Evolutionary conservation across 2,329 filamentous ascomycete genomes (phyloP), one percentile per base, ranked within the genome.

Genomic region (Tolypocladium pustulatum): DNA sequence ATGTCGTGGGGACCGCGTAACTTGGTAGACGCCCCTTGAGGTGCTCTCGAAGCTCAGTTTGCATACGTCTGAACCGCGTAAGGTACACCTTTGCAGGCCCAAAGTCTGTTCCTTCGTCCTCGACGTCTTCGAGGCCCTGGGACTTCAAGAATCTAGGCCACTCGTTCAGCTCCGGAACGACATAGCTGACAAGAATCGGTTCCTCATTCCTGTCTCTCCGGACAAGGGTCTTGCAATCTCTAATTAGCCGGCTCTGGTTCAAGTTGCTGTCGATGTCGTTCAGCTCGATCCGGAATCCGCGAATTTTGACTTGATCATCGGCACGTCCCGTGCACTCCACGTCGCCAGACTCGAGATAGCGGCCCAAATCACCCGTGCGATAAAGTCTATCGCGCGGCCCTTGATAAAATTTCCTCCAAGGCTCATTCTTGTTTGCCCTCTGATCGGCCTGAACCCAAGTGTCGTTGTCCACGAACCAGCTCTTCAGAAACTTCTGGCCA

Each of bases 221-320:
- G 4, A 97, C 84, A 3, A 97, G 76, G 0, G 93, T 97, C 64
- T 90, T 86, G 72, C 89, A 91, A 64, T 97, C 93, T 46, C 90
- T 82, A 30, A 97, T 83, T 30, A 95, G 75, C 0, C 83, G 85
- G 73, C 90, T 84, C 52, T 85, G 81, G 57, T 85, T 88, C 54
- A 97, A 76, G 70, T 96, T 87, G 49, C 81, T 88, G 72, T 97
- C 92, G 64, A 97, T 97, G 65, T 97, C 94, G 62, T 88, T 88
- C 53, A 97, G 85, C 75, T 99, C 94, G 65, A 99, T 96, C 61
- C 93, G 83, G 80, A 97, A 97, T 1, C 93, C 93, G 61, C 94
- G 88, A 64, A 97, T 93, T 78, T 97, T 99, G 76, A 97, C 90
- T 70, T 97, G 93, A 64, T 88, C 83, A 68, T 97, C 93, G 30